Base-by-base conservation (phyloP, 768 basidiomycete species). In the Amanita jacksonii region DNA sequence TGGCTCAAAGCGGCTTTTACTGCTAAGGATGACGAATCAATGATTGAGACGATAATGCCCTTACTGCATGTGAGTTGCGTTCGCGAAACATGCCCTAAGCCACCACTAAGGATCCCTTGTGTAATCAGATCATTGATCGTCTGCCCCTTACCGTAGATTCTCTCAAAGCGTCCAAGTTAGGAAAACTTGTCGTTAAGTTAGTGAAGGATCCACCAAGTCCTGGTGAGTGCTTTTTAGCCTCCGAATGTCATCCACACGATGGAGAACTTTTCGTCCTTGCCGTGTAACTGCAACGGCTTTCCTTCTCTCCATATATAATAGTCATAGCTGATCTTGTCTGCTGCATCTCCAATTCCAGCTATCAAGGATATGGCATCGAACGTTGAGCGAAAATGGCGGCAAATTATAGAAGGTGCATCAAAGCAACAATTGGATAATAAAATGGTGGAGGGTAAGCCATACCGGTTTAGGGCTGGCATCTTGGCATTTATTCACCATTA, bases 301-400 rank as follows among this genome's bases (percentile, higher is more conserved):
- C 53, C 51, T 48, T 57, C 53, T 62, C 57, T 62, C 51, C 51
- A 38, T 45, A 45, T 67, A 67, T 56, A 64, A 67, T 65, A 62
- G 58, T 65, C 78, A 72, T 81, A 81, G 84, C 81, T 86, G 79
- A 86, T 82, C n/a, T 66, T 65, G 68, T 59, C 55, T 61, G 56
- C 63, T 64, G 62, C 63, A 55, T 59, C 52, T 51, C 43, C 51
- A 57, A 67, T 60, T 62, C 62, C 72, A 90, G 87, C 87, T 67
- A 76, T 87, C 81, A 85, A 88, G 80, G 87, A 90, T 68, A 86
- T 90, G 84, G 87, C 87, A 55, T 77, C 76, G 60, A 88, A 86
- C 68, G 70, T 90, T 68, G 85, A 87, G 65, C 77, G 77, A 56
- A 79, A 79, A 68, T 90, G 87, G 88, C 77, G 84, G 46, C 66